Conservation (phyloP, 768 basidiomycete genomes). For the Leccinum longicurvipes region DNA sequence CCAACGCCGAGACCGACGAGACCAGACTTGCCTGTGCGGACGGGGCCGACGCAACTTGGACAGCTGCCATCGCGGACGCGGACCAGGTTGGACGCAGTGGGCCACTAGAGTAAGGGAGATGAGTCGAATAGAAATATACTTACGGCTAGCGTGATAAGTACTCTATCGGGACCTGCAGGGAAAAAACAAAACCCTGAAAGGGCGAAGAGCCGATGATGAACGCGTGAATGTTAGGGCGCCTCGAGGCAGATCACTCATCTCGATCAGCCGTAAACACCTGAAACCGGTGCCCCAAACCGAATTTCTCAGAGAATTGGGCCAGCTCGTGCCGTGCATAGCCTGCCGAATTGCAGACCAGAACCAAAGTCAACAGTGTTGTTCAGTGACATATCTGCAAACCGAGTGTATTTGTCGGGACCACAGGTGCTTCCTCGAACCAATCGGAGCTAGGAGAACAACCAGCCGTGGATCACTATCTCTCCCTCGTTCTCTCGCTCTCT, state of each 20-base stretch:
- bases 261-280: slow-evolving; percentile 15
- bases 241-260: slow-evolving; percentile 17
- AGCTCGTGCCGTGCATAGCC: background rate
- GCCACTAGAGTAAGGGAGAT: background rate
- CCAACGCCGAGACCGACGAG: background rate
- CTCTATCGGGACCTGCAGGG: slow-evolving; percentile 8
- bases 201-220: slow-evolving; percentile 12
- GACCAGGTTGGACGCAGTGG: background rate
- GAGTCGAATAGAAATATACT: background rate
- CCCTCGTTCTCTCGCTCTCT: background rate
- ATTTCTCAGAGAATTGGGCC: background rate
- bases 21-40: slow-evolving; percentile 14
- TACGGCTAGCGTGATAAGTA: slow-evolving; percentile 1
- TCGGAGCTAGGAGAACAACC: background rate
- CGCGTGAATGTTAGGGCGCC: slow-evolving; percentile 17
- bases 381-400: background rate
- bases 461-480: background rate
- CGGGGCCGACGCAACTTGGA: background rate
- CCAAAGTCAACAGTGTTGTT: background rate
- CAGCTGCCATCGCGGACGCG: slow-evolving; percentile 7
- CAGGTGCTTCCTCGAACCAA: background rate
- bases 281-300: background rate
- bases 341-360: background rate
- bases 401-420: background rate
- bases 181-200: slow-evolving; percentile 9